Evolutionary conservation across 108 stramenopile genomes (phyloP), one percentile per base, ranked within the genome.

Genomic region (Schizochytrium sp.): DNA sequence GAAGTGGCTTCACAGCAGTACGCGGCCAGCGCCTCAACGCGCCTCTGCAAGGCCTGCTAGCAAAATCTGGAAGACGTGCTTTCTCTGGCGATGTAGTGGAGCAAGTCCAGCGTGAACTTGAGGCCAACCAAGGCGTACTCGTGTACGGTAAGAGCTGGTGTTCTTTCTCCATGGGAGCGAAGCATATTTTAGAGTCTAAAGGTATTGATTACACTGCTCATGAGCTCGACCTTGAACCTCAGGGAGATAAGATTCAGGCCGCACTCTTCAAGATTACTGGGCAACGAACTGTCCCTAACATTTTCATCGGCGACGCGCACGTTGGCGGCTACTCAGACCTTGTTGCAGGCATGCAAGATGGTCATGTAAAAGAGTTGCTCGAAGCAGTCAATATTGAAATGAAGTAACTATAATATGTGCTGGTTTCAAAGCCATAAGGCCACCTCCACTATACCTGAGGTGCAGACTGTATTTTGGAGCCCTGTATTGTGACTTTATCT

Each of bases 221-320:
- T 28, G 95, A 96, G 87, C 88, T 97, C 53, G 89, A 92, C 72
- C 83, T 91, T 3, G 87, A 91, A 53, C 87, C 90, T 17, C 69
- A 49, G 50, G 76, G 76, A n/a, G 47, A 55, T 38, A 53, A 60
- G 10, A 93, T 96, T 44, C 97, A 97, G 92, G 61, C 72, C 4
- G 94, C 93, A 3, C 91, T 97, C 1, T 12, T 53, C 10, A 42
- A 19, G 10, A 89, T 95, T 93, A 97, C 97, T 40, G 96, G 96
- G 44, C 93, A 95, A 19, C 89, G 96, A 19, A 97, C 96, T 8
- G 97, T 97, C 13, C 97, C 97, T 46, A 97, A 96, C 91, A 95
- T 97, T 4, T 97, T 97, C 90, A 92, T 97, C 49, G 92, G 93
- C 87, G 95, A 95, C 7, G 92, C 72, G 10, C 92, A 91, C 88